These are phyloP conservation scores for Polyrhizophydium stewartii DNA, from an alignment of 371 early-diverging fungal genomes.

Conservation along the genomic window DNA sequence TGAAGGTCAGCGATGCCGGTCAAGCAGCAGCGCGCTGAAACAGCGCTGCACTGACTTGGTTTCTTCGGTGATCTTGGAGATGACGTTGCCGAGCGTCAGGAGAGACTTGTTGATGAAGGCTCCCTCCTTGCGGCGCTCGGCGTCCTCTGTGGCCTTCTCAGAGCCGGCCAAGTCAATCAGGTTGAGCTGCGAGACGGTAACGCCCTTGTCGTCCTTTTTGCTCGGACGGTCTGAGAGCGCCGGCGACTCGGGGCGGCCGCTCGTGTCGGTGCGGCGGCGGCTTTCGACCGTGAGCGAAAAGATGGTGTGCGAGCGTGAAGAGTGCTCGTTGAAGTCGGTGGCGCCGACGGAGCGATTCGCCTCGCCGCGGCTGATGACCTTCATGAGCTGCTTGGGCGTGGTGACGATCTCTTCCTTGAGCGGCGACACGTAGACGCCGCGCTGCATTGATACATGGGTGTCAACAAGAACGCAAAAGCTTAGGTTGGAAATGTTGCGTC, in stretches of 20 bases:
- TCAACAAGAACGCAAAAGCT: background rate
- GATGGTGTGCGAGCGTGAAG: conserved; percentile 54
- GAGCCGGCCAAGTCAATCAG: conserved; percentile 68
- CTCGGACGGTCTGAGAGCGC: background rate
- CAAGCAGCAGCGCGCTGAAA: background rate
- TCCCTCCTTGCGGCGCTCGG: conserved; percentile 57
- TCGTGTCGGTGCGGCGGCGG: background rate
- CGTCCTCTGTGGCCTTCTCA: conserved; percentile 52
- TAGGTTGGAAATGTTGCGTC: no score
- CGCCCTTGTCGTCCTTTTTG: background rate
- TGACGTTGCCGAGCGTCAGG: conserved; percentile 53
- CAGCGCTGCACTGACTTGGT: background rate
- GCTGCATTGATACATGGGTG: conserved; percentile 31
- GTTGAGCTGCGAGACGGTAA: conserved; percentile 13
- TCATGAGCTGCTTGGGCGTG: conserved; percentile 72
- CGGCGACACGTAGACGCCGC: conserved; percentile 83
- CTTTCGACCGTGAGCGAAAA: conserved; percentile 28
- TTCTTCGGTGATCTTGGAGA: conserved; percentile 37
- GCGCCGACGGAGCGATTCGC: conserved; percentile 45
- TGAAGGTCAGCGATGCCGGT: background rate
- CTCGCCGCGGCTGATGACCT: conserved; percentile 66
- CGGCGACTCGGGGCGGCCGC: background rate
- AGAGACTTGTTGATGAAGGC: conserved; percentile 62
- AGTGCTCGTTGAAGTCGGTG: conserved; percentile 51
- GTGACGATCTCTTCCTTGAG: conserved; percentile 87